Base-by-base conservation (phyloP, 106 monocot genomes). In the Dactylorhiza incarnata region DNA sequence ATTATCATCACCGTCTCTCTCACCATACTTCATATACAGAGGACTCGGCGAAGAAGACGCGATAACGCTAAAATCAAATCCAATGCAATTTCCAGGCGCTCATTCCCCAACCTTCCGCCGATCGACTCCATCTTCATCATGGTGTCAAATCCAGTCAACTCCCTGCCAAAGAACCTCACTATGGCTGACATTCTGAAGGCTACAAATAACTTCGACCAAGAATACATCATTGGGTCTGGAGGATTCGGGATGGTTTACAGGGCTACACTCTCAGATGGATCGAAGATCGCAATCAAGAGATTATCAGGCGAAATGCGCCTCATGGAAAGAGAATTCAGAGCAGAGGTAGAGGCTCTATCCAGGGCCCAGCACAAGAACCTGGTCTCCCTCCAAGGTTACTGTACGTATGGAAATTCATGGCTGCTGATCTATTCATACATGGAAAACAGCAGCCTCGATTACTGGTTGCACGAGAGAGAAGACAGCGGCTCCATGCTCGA, bases 241-340 rank as follows among this genome's bases (percentile, higher is more conserved):
- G 76, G 48, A 11, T 76, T 48, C 25, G 63, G 48, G 61, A 61
- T 65, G 23, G 76, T 76, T 48, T 76, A 76, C 76, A 76, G 48
- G 48, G 76, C 76, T 23, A 63, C 61, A 4, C 48, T 76, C 9
- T 8, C 45, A 45, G 58, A 76, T 48, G 76, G 63, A 1, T 37
- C 25, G 24, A 76, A 76, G 76, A 47, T 76, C 14, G 76, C 76
- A 12, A 76, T 76, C 65, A 65, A 76, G 76, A 63, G 24, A 20
- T 26, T 76, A 65, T 48, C 62, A 4, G 25, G 76, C 9, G 63
- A 76, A 46, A 63, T 45, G 17, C 47, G 76, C 13, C 48, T 63
- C 5, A 63, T 76, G 76, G 76, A 76, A 76, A 76, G 76, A 25
- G 62, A 76, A 76, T 76, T 76, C 76, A 61, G 62, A 24, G 76